Evolutionary conservation across 1,284 basidiomycete genomes (phyloP), one percentile per base, ranked within the genome.

Genomic region (Cryptococcus wingfieldii): DNA sequence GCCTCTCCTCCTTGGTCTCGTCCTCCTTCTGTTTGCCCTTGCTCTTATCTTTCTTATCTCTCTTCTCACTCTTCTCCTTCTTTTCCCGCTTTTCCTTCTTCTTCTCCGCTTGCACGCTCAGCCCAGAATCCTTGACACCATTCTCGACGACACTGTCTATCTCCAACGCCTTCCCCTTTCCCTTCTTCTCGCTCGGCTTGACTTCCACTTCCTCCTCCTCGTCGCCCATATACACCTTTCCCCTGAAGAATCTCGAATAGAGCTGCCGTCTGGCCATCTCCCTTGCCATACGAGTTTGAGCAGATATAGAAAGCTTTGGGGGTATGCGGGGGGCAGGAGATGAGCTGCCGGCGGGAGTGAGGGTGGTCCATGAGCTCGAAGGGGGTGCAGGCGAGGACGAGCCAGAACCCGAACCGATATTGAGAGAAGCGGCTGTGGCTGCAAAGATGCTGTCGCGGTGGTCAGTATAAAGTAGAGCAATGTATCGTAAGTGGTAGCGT

Each of bases 241-340:
- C 90, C 23, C 86, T 82, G 67, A 88, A 86, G 73, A 95, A 95
- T 52, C 81, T 80, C 2, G 88, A 82, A 71, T 95, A 95, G 2
- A 95, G 80, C 34, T 80, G 81, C 28, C 83, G 79, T 55, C 82
- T 82, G 0, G 90, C 91, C 14, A 87, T 83, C 65, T 91, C 88
- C 52, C 86, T 81, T 72, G 90, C 90, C 5, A 87, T 86, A 2
- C 79, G 74, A 0, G 84, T 81, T 52, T 89, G 74, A 12, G 90
- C 77, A 59, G 79, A 84, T 23, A 82, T 59, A 0, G 28, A 79
- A 70, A 43, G 63, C 59, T 34, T 69, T 60, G 47, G 19, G 14
- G 31, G 31, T 8, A 10, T 10, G 31, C 31, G 31, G 41, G 74
- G 66, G 16, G 60, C 34, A 9, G 58, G 59, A 25, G 65, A 63